Conservation (phyloP, 2,329 filamentous ascomycete genomes). For the Calonectria hongkongensis region DNA sequence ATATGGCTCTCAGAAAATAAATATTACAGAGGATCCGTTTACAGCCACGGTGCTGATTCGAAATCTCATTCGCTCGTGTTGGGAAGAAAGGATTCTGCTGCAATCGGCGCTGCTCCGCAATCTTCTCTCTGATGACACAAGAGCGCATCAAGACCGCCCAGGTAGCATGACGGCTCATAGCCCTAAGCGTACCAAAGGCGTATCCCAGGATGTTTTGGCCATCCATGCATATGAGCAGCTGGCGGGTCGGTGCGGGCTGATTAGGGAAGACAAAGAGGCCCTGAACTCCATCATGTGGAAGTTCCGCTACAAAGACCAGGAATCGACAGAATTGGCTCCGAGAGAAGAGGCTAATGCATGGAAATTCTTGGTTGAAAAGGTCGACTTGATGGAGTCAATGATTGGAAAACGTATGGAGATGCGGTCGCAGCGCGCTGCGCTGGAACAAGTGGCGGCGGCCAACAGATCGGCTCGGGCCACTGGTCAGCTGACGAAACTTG, state of each 20-base stretch:
- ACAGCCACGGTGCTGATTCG: neutral
- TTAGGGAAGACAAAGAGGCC: neutral
- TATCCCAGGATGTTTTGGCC: neutral
- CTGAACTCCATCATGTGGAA: neutral
- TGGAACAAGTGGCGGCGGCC: neutral
- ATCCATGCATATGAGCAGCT: neutral
- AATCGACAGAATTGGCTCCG: fast-evolving
- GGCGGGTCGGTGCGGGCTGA: neutral
- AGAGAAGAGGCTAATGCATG: neutral
- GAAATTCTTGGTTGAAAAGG: neutral
- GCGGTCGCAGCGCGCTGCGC: neutral
- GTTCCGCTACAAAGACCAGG: neutral
- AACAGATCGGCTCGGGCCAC: neutral
- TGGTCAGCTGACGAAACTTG: neutral
- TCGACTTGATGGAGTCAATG: neutral
- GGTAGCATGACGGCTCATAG: neutral
- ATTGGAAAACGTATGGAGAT: neutral
- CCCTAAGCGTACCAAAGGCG: neutral
- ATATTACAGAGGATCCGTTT: neutral
- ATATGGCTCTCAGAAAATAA: neutral
- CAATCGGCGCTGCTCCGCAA: neutral
- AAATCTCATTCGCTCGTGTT: neutral
- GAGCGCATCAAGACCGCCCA: neutral
- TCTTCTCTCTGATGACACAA: neutral
- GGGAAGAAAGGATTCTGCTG: neutral